Percentiles rank a stretch among this genome's conserved stretches.
phyloP scores from a whole-genome alignment of 2,329 filamentous ascomycete species.

The Didymella glomerata region DNA sequence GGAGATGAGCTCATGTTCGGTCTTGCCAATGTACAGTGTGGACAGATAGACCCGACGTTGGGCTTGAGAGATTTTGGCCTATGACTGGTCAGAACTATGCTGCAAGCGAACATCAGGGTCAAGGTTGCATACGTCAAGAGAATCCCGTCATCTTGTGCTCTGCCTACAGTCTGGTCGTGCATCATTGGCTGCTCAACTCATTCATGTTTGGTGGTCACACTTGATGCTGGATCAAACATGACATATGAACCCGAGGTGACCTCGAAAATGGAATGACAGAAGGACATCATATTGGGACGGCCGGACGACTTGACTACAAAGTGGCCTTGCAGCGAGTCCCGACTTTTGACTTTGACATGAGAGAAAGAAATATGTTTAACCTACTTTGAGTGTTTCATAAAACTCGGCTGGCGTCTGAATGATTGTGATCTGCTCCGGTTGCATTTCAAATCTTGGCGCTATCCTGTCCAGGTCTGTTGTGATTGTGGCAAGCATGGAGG shows the following conservation, averaged over 20 bases:
- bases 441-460: constrained; percentile 87
- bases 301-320: too few relatives aligned
- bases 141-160: neutral
- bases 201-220: neutral
- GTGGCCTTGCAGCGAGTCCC: neutral
- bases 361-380: constrained; percentile 23
- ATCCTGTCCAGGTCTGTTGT: constrained; percentile 84
- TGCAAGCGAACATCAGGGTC: neutral
- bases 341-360: neutral
- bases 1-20: constrained; percentile 85
- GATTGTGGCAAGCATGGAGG: constrained; percentile 65
- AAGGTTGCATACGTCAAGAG: constrained; percentile 3
- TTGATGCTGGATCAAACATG: neutral
- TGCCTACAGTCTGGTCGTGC: neutral
- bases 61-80: constrained; percentile 78
- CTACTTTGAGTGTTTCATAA: constrained; percentile 87
- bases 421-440: constrained; percentile 81
- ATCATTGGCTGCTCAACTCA: neutral
- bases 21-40: constrained; percentile 96
- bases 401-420: constrained; percentile 85
- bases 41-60: constrained; percentile 85
- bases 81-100: constrained; percentile 22
- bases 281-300: neutral
- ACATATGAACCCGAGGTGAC: neutral
- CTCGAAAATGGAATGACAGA: neutral